Evolutionary conservation across 2,329 filamentous ascomycete genomes (phyloP), one percentile per base, ranked within the genome.

Genomic region (Xylaria digitata): DNA sequence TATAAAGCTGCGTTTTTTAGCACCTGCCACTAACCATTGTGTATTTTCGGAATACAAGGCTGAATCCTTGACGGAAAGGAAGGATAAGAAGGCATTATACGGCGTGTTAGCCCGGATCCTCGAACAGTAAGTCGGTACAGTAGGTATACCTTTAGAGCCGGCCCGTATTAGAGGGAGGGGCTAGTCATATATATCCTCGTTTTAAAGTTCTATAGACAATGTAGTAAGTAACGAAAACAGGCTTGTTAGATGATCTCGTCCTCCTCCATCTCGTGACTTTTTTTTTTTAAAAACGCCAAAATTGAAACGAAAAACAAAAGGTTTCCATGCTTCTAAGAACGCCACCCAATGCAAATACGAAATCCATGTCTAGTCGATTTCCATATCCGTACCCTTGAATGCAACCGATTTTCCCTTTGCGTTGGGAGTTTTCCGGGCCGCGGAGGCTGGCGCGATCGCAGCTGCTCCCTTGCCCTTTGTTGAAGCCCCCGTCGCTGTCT

Each of bases 401-500:
- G 74, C 72, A 23, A 75, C 75, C 7, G 74, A 75, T 67, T 76
- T 77, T 11, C 70, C 75, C 63, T 74, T 75, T 32, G 63, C 37
- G 23, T 72, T 74, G 15, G 65, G 46, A 11, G 68, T 68, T 30
- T 61, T 72, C 63, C 56, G 69, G 8, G 65, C 53, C n/a, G 68
- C 53, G 13, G 66, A 26, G n/a, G 65, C 53, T 23, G 62, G n/a
- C 3, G 52, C 46, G 5, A 57, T 32, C 6, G 61, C 55, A 15
- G 61, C 48, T 19, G 67, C 32, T 30, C 62, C 53, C 8, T 75
- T 76, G 7, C 70, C 75, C 55, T 76, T 78, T 11, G 61, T 71
- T 21, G 70, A 75, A n/a, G 61, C 43, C 3, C 68, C 52, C 11
- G 66, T 61, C 37, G 61, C 61, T 32, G 53, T 70, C 62, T 63